Evolutionary conservation across 257 asterid genomes (phyloP).

Genomic region (Petrea volubilis): DNA sequence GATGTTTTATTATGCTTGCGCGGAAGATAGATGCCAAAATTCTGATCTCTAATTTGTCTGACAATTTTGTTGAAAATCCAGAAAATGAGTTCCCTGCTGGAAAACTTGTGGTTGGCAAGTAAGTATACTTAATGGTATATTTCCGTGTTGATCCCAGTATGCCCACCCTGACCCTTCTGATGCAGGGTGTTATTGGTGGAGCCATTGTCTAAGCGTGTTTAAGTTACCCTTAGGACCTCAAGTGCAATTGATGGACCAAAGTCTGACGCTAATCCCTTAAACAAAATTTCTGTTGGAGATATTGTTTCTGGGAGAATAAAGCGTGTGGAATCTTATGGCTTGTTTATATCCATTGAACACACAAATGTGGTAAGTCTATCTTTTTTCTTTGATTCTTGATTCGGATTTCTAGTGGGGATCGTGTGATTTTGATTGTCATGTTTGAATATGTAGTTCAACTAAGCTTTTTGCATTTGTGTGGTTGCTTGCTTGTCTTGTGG

Average conservation of each 20-base stretch:
- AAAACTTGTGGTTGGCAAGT: conserved; percentile 83
- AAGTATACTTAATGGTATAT: conserved; percentile 28
- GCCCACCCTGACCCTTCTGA: conserved; percentile 31
- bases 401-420: neutral
- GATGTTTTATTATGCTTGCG: conserved; percentile 85
- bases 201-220: conserved; percentile 83
- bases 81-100: conserved; percentile 81
- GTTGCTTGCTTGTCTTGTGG: neutral
- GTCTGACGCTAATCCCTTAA: conserved; percentile 44
- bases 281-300: conserved; percentile 59
- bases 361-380: conserved; percentile 63
- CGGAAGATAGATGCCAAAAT: conserved; percentile 84
- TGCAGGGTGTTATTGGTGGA: conserved; percentile 90
- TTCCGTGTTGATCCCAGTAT: conserved; percentile 23
- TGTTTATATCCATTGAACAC: conserved; percentile 72
- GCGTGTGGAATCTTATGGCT: conserved; percentile 82
- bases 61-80: conserved; percentile 64
- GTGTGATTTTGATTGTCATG: neutral
- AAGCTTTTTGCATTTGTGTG: neutral
- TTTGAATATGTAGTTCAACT: neutral
- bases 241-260: conserved; percentile 36
- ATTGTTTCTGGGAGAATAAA: conserved; percentile 72
- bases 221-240: conserved; percentile 81
- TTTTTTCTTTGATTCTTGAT: conserved; percentile 12
- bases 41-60: conserved; percentile 82